Evolutionary conservation across 1,284 basidiomycete species (phyloP).

Genomic region (Fomes fomentarius): DNA sequence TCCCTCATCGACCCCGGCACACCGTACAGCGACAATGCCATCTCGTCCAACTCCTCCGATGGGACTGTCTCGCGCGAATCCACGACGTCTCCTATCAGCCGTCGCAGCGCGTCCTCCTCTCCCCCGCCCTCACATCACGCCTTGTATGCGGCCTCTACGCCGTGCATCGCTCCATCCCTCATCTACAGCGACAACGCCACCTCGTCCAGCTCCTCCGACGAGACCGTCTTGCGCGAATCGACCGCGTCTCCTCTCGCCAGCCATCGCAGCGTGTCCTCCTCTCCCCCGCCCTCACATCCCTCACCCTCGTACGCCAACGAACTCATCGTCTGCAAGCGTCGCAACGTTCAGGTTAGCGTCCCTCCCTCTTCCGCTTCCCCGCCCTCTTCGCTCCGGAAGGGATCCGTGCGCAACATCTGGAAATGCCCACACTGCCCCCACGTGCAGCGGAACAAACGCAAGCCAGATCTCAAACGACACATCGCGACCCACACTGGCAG

Average conservation of each 20-base stretch:
- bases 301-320: not conserved
- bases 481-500: conserved; percentile 16
- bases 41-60: too few relatives aligned
- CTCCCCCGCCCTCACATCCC: not conserved
- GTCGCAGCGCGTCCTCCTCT: not conserved
- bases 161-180: too few relatives aligned
- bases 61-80: too few relatives aligned
- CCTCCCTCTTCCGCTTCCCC: not conserved
- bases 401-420: not conserved
- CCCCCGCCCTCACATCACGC: not conserved
- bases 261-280: not conserved
- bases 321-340: not conserved
- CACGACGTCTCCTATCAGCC: too few relatives aligned
- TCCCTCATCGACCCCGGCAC: too few relatives aligned
- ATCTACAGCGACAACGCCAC: too few relatives aligned
- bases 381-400: too few relatives aligned
- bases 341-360: not conserved
- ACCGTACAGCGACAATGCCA: too few relatives aligned
- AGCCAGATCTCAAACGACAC: conserved; percentile 26
- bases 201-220: too few relatives aligned
- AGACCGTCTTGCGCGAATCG: too few relatives aligned
- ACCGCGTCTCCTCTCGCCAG: too few relatives aligned
- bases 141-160: too few relatives aligned
- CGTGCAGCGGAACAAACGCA: conserved; percentile 21
- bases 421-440: conserved; percentile 18